Evolutionary conservation across 306 rosid genomes (phyloP).

Genomic region (Carpinus viminea): DNA sequence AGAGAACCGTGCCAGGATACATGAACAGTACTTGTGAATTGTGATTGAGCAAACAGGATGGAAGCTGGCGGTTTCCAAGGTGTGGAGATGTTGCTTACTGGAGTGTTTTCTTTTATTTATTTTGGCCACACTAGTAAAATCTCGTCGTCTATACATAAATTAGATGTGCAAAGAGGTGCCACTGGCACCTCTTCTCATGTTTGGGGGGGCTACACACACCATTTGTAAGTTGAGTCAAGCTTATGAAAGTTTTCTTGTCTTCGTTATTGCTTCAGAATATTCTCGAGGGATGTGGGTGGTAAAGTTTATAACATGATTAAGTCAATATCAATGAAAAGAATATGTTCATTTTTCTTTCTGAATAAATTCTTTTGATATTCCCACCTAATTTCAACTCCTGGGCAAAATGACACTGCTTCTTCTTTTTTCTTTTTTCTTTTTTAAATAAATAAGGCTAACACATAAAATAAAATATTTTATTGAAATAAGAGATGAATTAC

Average conservation of each 20-base stretch:
- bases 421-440: too few relatives aligned
- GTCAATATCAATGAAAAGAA: constrained; percentile 41
- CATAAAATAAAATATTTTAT: too few relatives aligned
- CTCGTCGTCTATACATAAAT: constrained; percentile 44
- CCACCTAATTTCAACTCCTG: background rate
- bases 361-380: background rate
- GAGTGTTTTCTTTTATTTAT: constrained; percentile 39
- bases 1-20: constrained; percentile 95
- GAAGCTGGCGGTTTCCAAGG: constrained; percentile 34
- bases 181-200: constrained; percentile 45
- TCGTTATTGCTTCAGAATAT: constrained; percentile 33
- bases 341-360: constrained; percentile 13
- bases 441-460: too few relatives aligned
- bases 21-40: constrained; percentile 83
- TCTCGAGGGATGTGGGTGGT: constrained; percentile 50
- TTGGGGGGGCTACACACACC: constrained; percentile 39
- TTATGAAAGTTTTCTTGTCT: constrained; percentile 2
- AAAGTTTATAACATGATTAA: constrained; percentile 35
- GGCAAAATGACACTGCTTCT: too few relatives aligned
- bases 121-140: constrained; percentile 49
- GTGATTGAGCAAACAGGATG: constrained; percentile 39
- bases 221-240: constrained; percentile 30
- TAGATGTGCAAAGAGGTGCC: constrained; percentile 46
- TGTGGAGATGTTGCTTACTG: constrained; percentile 44
- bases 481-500: too few relatives aligned